Conservation (phyloP, 306 rosid species). For the Quillaja saponaria region DNA sequence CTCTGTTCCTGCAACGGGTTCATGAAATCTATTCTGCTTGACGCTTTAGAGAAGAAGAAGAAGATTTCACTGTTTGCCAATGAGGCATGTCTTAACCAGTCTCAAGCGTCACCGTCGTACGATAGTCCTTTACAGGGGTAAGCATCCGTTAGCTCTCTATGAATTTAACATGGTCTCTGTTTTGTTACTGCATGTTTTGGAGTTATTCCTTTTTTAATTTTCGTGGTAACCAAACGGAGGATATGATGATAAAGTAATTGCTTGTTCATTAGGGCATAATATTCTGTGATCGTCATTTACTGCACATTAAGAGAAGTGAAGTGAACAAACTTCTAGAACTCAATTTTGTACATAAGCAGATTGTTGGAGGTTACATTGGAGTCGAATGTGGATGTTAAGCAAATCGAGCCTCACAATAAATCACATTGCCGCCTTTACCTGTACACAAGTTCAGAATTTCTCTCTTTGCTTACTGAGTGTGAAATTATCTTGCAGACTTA, state of each 20-base stretch:
- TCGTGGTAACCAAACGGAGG: neutral
- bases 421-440: neutral
- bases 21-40: constrained; percentile 24
- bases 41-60: neutral
- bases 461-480: constrained; percentile 19
- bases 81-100: constrained; percentile 73
- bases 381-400: no score
- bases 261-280: constrained; percentile 10
- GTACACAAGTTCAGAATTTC: neutral
- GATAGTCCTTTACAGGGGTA: constrained; percentile 47
- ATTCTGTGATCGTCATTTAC: neutral
- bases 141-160: neutral
- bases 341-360: neutral
- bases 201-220: neutral
- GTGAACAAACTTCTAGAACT: no score
- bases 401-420: no score
- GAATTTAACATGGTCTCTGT: neutral
- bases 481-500: constrained; percentile 44
- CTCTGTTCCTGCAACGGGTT: constrained; percentile 29
- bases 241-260: neutral
- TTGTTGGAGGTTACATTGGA: no score
- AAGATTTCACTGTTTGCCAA: constrained; percentile 35
- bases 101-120: constrained; percentile 54
- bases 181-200: neutral
- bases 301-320: no score